Evolutionary conservation across 23 red algal genomes (phyloP), one percentile per base, ranked within the genome.

Genomic region (Rhodosorus marinus): DNA sequence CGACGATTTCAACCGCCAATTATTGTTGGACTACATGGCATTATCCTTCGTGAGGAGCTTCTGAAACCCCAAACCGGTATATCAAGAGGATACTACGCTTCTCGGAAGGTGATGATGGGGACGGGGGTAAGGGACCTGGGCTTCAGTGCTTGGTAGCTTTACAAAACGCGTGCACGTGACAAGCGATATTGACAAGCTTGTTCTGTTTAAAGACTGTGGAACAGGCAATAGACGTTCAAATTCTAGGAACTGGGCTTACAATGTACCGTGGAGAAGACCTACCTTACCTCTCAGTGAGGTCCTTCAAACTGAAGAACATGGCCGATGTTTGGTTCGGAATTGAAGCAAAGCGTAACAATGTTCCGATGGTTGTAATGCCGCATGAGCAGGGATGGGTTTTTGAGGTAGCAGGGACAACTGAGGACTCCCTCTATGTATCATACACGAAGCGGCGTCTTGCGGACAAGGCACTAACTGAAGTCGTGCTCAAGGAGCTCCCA

Each of bases 311-410:
- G 27, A 68, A 59, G 35, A 84, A 84, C 28, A 84, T 84, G 79
- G 79, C 79, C 3, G 79, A 84, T 49, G 31, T 84, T 21, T 84
- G 79, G 79, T 72, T 84, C 49, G 79, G 56, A n/a, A 33, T 64
- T 36, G 26, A 57, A 0, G 53, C 67, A 2, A 68, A 84, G 33
- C 36, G 50, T 14, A 33, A 55, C 4, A 22, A 64, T 19, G 22
- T 84, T 6, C 79, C 79, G 56, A 54, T 84, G 66, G 65, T 84
- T 53, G 64, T 66, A 6, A 51, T 84, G 11, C 57, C 56, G 15
- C 66, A 74, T 29, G 31, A 47, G 8, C 48, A 47, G 26, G 79
- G 67, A n/a, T 84, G 79, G 79, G 51, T 84, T 29, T 29, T 45
- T 26, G 79, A 84, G 49, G 66, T 84, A n/a, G 55, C 79, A 8